Evolutionary conservation across 352 stramenopile genomes (phyloP), one percentile per base, ranked within the genome.

Genomic region (Phytopythium mirpurense): DNA sequence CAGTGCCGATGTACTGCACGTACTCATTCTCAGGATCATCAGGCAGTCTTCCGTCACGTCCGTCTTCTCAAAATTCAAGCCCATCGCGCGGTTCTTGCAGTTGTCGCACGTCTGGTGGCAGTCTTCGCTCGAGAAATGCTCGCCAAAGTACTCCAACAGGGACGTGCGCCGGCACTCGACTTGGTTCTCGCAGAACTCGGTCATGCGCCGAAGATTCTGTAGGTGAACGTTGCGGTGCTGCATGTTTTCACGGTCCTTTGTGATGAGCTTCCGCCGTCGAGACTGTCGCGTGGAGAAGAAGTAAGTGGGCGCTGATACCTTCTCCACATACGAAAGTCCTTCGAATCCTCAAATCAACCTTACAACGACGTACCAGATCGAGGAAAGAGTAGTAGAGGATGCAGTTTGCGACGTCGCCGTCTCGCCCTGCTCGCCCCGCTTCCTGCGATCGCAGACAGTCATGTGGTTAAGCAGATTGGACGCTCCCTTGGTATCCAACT

Each of bases 181-280:
- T 67, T 94, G 82, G 49, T 95, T 95, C 54, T 95, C 85, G 54
- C 85, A 95, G 57, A 93, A 95, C 56, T 93, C 80, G 0, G 74
- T 79, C 77, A 95, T 95, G 19, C 85, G 78, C 24, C 81, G 75
- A 31, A 95, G 69, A 47, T 95, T 78, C 47, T 95, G 62, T 35
- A 95, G 63, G 43, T 95, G 83, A 0, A 95, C 85, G 42, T 92
- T 93, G 2, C 69, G 65, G 54, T 95, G 83, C 37, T 88, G 64
- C 45, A 72, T 72, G 46, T 95, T 93, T 1, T 93, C 83, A 18
- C 60, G 59, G 58, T 95, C 84, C 49, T 93, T 91, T 8, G 72
- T 88, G 49, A 92, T 89, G 2, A 92, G 57, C 53, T 86, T 88
- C 36, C 79, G 73, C 21, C 82, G 67, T 45, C 79, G 70, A 50